These are phyloP conservation scores for Cyclocybe aegerita DNA, from an alignment of 768 basidiomycete genomes.

Conservation along the genomic window DNA sequence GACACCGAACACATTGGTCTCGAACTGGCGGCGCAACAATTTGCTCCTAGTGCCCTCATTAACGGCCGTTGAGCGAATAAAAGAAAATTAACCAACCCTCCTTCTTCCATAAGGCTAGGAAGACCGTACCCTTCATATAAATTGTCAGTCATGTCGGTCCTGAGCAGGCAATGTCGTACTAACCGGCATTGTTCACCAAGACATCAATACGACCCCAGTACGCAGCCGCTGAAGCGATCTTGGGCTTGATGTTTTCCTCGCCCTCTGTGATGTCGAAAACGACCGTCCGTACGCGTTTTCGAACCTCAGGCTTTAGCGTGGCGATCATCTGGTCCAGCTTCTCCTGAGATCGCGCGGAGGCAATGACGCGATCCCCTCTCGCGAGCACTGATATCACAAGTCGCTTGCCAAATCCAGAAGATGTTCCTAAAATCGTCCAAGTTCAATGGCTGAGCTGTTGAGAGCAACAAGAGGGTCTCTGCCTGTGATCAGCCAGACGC, in stretches of 20 bases:
- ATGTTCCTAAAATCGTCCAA: slow-evolving; percentile 40
- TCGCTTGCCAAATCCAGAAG: slow-evolving; percentile 59
- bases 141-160: not conserved
- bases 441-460: not conserved
- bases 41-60: slow-evolving; percentile 21
- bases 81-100: slow-evolving; percentile 38
- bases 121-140: slow-evolving; percentile 29
- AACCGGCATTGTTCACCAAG: slow-evolving; percentile 65
- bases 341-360: slow-evolving; percentile 48
- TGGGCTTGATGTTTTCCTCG: slow-evolving; percentile 37
- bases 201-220: slow-evolving; percentile 60
- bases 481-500: slow-evolving; percentile 33
- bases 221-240: slow-evolving; percentile 39
- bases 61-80: not conserved
- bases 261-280: slow-evolving; percentile 54
- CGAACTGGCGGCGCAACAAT: slow-evolving; percentile 39
- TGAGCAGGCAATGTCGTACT: not conserved
- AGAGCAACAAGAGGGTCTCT: not conserved
- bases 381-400: slow-evolving; percentile 44
- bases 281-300: slow-evolving; percentile 40
- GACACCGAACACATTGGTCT: slow-evolving; percentile 51
- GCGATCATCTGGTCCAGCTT: slow-evolving; percentile 36
- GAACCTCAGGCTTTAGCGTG: slow-evolving; percentile 17
- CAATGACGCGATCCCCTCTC: slow-evolving; percentile 64
- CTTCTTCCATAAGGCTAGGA: slow-evolving; percentile 54